Base-by-base conservation (phyloP, 2,329 filamentous ascomycete species). In the Diaporthe humulicola region DNA sequence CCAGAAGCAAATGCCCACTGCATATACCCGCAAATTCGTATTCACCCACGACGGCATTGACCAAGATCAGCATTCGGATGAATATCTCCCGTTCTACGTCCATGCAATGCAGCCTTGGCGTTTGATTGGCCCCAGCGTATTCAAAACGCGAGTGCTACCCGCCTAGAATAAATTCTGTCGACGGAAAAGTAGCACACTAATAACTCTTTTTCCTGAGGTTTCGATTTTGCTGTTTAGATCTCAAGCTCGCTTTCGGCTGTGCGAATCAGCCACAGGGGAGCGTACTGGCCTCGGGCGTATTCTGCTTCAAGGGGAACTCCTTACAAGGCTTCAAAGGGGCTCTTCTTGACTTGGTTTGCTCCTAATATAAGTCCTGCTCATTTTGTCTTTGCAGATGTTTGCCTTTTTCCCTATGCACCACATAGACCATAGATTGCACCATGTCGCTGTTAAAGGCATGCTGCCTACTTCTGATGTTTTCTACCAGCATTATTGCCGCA, bases 61-160 rank as follows among this genome's bases (percentile, higher is more conserved):
- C 56, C 4, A 38, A 58, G 56, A 58, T 38, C 56, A 38, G 33
- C 19, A 58, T 14, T 57, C 54, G 54, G 54, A 57, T 57, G 54
- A 57, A 57, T 57, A 33, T 57, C 54, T 33, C 54, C 54, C 54
- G 54, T 56, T 17, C 14, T 30, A 9, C 5, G 7, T 56, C 25
- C 52, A 56, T 30, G 52, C 52, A 56, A 2, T 56, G 25, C 54
- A 33, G 54, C 17, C 54, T 57, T 57, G 54, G 54, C 30, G 56
- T 38, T 58, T 58, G 56, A 36, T 38, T 38, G 30, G 56, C 30
- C 33, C 56, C 56, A 58, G 56, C 56, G 56, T 38, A 58, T 36
- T 15, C 22, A 2, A 58, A 58, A 58, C 33, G 30, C 54, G 54
- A 36, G 54, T 22, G 54, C 54, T 57, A 36, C 52, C 52, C 25